These are phyloP conservation scores for Carex scoparia DNA, from an alignment of 176 grass and related monocot species.

Conservation along the genomic window DNA sequence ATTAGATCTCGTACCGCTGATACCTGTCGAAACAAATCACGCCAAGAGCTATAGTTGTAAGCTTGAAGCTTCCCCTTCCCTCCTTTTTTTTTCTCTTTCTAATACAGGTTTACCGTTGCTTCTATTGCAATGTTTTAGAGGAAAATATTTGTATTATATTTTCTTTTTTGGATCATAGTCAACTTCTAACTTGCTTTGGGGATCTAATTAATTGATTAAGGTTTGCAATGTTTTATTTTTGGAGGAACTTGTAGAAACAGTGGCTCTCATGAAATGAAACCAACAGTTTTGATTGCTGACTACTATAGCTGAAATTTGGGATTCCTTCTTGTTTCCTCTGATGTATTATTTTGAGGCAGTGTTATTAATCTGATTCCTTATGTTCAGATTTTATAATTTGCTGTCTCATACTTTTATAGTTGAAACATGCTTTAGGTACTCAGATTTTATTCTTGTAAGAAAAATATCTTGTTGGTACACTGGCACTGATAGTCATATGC, in stretches of 20 bases:
- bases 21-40: not conserved
- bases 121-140: not conserved
- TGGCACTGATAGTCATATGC: not conserved
- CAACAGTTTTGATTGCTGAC: not conserved
- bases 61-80: not conserved
- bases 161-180: not conserved
- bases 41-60: constrained; percentile 2
- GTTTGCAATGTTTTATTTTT: not conserved
- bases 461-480: not conserved
- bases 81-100: not conserved
- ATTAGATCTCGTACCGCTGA: not conserved
- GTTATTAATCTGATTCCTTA: not conserved
- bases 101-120: not conserved
- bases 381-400: not conserved
- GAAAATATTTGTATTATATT: not conserved
- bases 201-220: constrained; percentile 5
- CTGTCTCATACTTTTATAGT: not conserved
- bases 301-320: constrained; percentile 7
- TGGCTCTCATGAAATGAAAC: too few relatives aligned
- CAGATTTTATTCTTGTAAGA: not conserved
- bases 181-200: not conserved
- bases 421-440: not conserved
- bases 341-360: not conserved
- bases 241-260: not conserved
- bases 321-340: not conserved